Evolutionary conservation across 1,284 basidiomycete species (phyloP), one percentile per base, ranked within the genome.

Genomic region (Stereum hirsutum): DNA sequence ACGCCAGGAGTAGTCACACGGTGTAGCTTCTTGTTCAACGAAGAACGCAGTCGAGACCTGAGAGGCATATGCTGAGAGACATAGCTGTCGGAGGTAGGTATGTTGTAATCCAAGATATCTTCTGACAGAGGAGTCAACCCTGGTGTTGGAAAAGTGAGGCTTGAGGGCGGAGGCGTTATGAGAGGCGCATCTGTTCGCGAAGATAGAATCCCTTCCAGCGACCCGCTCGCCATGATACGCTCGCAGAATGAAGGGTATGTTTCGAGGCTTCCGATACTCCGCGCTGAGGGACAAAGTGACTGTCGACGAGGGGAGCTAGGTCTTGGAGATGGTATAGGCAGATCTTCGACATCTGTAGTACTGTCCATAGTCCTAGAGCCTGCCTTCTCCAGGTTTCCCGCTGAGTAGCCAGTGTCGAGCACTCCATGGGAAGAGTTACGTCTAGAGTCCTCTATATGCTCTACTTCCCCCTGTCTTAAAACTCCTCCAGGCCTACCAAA

Each of bases 71-170:
- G 26, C 19, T 20, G 17, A 10, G 25, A 30, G 28, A n/a, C n/a
- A n/a, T n/a, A n/a, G n/a, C n/a, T n/a, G n/a, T 14, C 21, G 6
- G 43, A 25, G 6, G 41, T 28, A 20, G 33, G n/a, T n/a, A n/a
- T n/a, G n/a, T n/a, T n/a, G n/a, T n/a, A n/a, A n/a, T n/a, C n/a
- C n/a, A n/a, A n/a, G n/a, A n/a, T n/a, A n/a, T n/a, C n/a, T n/a
- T n/a, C n/a, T n/a, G n/a, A 32, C 6, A 27, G 42, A 10, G 41
- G 43, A n/a, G 42, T 42, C 25, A 44, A 44, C 5, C 39, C 32
- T 5, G 42, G 43, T 7, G 39, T 21, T 8, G 49, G 26, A 7
- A 36, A 39, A 10, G 36, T 27, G 24, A 33, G 33, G 2, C 27
- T 15, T 6, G 30, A 32, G 11, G 30, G 39, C 21, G 44, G 42